phyloP scores from a whole-genome alignment of 805 yeast species.

The Starmerella sirachaensis region DNA sequence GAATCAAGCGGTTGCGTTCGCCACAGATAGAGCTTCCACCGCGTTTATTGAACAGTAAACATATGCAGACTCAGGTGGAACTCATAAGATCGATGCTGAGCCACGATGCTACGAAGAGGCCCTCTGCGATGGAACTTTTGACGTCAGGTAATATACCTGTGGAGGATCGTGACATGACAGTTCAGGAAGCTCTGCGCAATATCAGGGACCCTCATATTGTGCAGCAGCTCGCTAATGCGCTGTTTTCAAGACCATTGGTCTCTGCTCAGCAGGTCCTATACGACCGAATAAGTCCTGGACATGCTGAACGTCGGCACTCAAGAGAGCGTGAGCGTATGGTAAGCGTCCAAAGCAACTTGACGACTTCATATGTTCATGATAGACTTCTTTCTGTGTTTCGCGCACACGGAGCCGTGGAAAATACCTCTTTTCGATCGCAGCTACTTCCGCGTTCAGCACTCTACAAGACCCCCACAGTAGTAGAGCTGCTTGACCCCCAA shows the following conservation, averaged over 20 bases:
- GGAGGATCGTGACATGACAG: conserved; percentile 78
- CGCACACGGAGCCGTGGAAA: conserved; percentile 79
- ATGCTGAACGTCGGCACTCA: too few species aligned
- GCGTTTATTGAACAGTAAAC: conserved; percentile 44
- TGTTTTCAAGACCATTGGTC: conserved; percentile 76
- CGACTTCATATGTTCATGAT: conserved; percentile 48
- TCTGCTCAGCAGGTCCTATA: conserved; percentile 75
- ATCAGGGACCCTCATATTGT: conserved; percentile 89
- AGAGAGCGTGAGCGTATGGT: too few species aligned
- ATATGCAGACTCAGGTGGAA: conserved; percentile 44
- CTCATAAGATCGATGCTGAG: conserved; percentile 57
- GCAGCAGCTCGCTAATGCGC: conserved; percentile 73
- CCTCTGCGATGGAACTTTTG: conserved; percentile 63
- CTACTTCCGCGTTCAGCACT: conserved; percentile 76
- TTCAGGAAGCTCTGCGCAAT: conserved; percentile 76
- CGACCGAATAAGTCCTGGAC: conserved; percentile 36
- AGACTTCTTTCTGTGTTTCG: conserved; percentile 53
- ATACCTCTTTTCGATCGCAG: conserved; percentile 42
- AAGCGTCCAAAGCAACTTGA: conserved; percentile 19
- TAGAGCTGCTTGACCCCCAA: conserved; percentile 69
- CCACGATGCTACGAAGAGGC: conserved; percentile 69
- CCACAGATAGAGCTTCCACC: conserved; percentile 55
- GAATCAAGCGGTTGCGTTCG: conserved; percentile 51
- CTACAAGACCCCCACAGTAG: conserved; percentile 52
- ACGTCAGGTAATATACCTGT: conserved; percentile 78